Conservation (phyloP, 139 green algal genomes). For the Coelastrella sp. region DNA sequence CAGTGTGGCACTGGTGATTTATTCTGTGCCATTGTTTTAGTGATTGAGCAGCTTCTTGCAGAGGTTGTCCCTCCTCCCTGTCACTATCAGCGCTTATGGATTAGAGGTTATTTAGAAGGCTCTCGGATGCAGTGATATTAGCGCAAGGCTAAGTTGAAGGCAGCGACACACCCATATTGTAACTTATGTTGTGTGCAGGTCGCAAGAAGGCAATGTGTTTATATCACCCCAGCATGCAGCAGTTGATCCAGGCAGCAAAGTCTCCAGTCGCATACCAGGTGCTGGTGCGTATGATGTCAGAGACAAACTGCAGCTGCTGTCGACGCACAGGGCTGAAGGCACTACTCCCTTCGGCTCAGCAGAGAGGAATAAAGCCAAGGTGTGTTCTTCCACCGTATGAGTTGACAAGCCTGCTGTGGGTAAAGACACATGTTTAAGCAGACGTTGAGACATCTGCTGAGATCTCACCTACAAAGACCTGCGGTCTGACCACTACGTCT, state of each 20-base stretch:
- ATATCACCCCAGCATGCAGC: not conserved
- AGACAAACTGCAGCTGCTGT: conserved; percentile 25
- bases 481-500: too few species aligned
- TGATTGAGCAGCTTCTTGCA: too few species aligned
- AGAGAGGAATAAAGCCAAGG: not conserved
- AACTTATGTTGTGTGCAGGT: not conserved
- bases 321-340: conserved; percentile 8
- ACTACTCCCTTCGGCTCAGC: not conserved
- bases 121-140: not conserved
- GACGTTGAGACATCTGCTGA: too few species aligned
- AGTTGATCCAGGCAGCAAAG: not conserved
- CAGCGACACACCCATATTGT: not conserved
- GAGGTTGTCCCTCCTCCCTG: too few species aligned
- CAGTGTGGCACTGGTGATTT: not conserved
- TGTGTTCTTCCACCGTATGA: not conserved
- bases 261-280: not conserved
- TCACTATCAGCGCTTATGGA: too few species aligned
- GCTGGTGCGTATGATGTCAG: not conserved
- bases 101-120: too few species aligned
- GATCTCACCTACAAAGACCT: too few species aligned
- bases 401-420: not conserved
- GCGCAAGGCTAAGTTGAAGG: not conserved
- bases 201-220: conserved; percentile 1
- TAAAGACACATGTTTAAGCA: too few species aligned
- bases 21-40: not conserved